Conservation (phyloP, 1,139 yeast species). For the Geotrichum candidum region DNA sequence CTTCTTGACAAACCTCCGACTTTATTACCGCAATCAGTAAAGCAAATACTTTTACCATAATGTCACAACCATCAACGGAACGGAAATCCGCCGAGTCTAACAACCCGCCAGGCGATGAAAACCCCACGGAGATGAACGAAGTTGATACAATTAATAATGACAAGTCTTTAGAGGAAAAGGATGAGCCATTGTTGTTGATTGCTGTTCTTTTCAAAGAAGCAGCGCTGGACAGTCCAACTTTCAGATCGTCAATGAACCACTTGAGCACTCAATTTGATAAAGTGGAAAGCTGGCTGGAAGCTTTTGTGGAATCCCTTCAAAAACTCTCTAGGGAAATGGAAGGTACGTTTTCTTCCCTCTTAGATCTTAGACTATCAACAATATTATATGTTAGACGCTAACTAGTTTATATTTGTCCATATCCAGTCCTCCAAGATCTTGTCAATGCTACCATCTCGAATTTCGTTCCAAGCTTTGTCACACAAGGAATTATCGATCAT, state of each 20-base stretch:
- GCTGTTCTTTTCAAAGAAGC: conserved; percentile 76
- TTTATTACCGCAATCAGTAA: background rate
- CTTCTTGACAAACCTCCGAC: background rate
- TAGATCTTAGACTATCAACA: background rate
- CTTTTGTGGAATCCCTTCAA: conserved; percentile 48
- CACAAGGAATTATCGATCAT: conserved; percentile 66
- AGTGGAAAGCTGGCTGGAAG: conserved; percentile 66
- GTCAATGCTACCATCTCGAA: conserved; percentile 35
- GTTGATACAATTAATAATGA: background rate
- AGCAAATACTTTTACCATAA: background rate
- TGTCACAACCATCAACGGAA: background rate
- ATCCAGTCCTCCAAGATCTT: conserved; percentile 34
- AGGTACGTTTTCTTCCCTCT: conserved; percentile 19
- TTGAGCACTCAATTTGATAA: conserved; percentile 57
- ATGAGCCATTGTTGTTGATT: conserved; percentile 10
- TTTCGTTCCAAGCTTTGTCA: conserved; percentile 49
- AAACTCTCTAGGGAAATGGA: conserved; percentile 56
- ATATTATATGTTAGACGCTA: background rate
- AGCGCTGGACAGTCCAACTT: conserved; percentile 24
- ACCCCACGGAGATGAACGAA: background rate
- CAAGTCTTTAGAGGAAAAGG: background rate
- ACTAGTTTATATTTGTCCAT: background rate
- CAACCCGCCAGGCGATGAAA: background rate
- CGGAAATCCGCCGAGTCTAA: background rate
- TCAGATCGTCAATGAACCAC: conserved; percentile 54